Percentiles rank a stretch among this genome's conserved stretches.
phyloP scores from a whole-genome alignment of 495 filamentous ascomycete species.

The Aspergillus affinis region DNA sequence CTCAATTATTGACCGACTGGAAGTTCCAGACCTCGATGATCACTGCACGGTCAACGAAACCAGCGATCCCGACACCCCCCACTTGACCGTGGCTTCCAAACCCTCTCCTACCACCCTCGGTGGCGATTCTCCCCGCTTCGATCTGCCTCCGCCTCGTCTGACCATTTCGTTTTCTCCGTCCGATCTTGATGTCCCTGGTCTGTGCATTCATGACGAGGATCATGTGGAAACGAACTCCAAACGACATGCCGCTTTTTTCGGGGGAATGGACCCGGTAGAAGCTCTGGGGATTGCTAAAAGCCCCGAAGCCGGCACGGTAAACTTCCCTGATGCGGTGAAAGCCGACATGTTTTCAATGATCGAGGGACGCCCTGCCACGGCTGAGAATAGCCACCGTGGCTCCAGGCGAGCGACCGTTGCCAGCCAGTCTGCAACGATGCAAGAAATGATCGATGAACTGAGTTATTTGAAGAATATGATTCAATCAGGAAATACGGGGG shows the following conservation, averaged over 20 bases:
- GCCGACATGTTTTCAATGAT: conserved; percentile 12
- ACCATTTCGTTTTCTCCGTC: conserved; percentile 33
- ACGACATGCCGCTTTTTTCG: conserved; percentile 45
- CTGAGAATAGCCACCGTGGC: conserved; percentile 24
- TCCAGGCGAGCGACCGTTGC: conserved; percentile 17
- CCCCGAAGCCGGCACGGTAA: conserved; percentile 25
- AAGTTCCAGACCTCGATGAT: conserved; percentile 28
- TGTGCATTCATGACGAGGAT: conserved; percentile 38
- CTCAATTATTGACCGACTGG: conserved; percentile 24
- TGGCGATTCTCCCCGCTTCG: conserved; percentile 32
- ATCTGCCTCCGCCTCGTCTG: conserved; percentile 31
- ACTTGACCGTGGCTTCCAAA: conserved; percentile 36
- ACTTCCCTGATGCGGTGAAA: conserved; percentile 24
- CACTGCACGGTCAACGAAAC: conserved; percentile 23
- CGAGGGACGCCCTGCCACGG: conserved; percentile 8
- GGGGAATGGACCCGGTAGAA: conserved; percentile 33
- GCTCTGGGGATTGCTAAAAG: conserved; percentile 31
- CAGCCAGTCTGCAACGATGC: conserved; percentile 40
- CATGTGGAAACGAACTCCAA: conserved; percentile 47
- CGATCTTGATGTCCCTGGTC: conserved; percentile 32
- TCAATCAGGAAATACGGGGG: conserved; percentile 29
- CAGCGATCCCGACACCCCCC: conserved; percentile 42
- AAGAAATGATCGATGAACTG: conserved; percentile 52
- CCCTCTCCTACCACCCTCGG: conserved; percentile 35
- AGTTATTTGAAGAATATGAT: conserved; percentile 55